These are phyloP conservation scores for Quercus tomentella DNA, from an alignment of 331 rosid species.

Conservation along the genomic window DNA sequence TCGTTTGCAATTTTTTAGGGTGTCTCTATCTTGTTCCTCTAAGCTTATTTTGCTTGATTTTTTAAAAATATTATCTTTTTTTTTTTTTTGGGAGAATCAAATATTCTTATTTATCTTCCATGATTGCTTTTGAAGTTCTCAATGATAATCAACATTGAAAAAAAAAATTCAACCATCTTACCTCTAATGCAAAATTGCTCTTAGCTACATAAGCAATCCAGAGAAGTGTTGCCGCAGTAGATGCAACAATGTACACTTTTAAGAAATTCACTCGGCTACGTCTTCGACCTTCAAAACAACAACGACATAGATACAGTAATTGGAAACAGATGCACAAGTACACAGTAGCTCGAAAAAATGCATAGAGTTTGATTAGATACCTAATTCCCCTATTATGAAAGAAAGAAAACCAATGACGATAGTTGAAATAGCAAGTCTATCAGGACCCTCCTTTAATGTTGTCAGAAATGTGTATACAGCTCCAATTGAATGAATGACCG, in stretches of 20 bases:
- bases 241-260: constrained; percentile 46
- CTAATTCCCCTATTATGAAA: constrained; percentile 53
- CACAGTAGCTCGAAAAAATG: neutral
- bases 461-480: constrained; percentile 28
- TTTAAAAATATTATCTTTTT: neutral
- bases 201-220: constrained; percentile 34
- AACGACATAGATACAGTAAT: neutral
- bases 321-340: neutral
- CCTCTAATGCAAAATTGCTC: constrained; percentile 50
- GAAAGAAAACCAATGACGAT: constrained; percentile 40
- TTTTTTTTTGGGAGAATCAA: too few species aligned
- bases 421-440: constrained; percentile 45
- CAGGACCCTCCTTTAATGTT: constrained; percentile 30
- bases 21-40: neutral
- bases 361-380: constrained; percentile 24
- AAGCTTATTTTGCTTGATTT: neutral
- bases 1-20: too few species aligned
- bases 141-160: neutral
- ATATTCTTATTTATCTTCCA: neutral
- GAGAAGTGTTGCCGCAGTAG: constrained; percentile 36
- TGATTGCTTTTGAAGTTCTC: neutral
- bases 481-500: constrained; percentile 48
- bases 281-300: constrained; percentile 61
- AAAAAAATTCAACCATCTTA: constrained; percentile 14
- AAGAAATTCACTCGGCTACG: constrained; percentile 52